Base-by-base conservation (phyloP, 139 green algal species). In the Chlorella sp. region DNA sequence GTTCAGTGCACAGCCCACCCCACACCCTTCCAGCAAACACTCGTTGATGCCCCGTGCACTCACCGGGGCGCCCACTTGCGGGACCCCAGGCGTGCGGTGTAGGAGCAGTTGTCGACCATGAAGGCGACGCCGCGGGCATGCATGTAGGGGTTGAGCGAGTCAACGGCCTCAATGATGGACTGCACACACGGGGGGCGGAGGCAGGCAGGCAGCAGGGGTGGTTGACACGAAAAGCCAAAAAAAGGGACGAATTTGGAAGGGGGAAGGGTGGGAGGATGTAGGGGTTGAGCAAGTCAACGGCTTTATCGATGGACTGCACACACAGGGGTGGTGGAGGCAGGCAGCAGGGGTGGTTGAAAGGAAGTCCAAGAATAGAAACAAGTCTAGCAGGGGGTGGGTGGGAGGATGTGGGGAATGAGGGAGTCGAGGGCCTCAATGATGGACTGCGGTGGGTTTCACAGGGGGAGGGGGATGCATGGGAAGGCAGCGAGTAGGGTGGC, bases 71-170 rank as follows among this genome's bases (percentile, higher is more conserved):
- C 98, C 98, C 98, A 99, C 95, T 99, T 99, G 83, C 98, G 93
- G 71, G 93, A 96, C 86, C 98, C 98, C 61, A 99, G 95, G 89
- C 98, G 97, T 16, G 98, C 98, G 75, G 98, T 99, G 95, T 99
- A 99, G n/a, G 97, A 99, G 98, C 98, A 99, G 96, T 99, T 99
- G 95, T 99, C 98, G 18, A 99, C 98, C 98, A 99, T 99, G 96
- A 99, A 99, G 32, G 98, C 98, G 12, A 99, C 98, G 77, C 98
- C 98, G 66, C 97, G 93, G 0, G 98, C 98, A 91, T 99, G 98
- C 98, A 99, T 99, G 97, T 99, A 99, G 61, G 98, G 98, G 95
- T 99, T 99, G 64, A 99, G 94, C 28, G 95, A 98, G 94, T 99
- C 98, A 60, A 99, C 97, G 32, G 98, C 98, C 91, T 95, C 91